Evolutionary conservation across 2,329 filamentous ascomycete species (phyloP).

Genomic region (Colletotrichum cordylinicola): DNA sequence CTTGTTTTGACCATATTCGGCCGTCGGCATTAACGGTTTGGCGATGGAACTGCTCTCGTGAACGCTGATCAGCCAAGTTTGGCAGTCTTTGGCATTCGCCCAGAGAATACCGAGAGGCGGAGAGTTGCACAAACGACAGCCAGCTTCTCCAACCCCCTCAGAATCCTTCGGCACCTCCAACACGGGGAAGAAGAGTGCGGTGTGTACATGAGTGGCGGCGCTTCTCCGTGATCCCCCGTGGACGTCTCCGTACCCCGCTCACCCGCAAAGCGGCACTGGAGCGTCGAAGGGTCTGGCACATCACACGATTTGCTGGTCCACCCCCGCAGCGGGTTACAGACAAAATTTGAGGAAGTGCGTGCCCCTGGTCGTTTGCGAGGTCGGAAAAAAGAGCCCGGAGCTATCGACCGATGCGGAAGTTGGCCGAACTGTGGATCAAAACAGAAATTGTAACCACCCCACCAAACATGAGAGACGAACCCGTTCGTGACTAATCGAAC

Average conservation of each 20-base stretch:
- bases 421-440: slow-evolving; percentile 16
- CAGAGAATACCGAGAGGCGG: neutral
- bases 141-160: neutral
- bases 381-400: slow-evolving; percentile 1
- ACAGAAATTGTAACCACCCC: slow-evolving; percentile 8
- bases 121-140: neutral
- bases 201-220: neutral
- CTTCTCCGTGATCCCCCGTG: neutral
- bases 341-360: neutral
- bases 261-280: neutral
- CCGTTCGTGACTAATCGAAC: neutral
- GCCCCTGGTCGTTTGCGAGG: neutral
- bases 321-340: slow-evolving; percentile 5
- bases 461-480: neutral
- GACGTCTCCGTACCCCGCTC: slow-evolving; percentile 1
- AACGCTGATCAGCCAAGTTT: neutral
- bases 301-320: neutral
- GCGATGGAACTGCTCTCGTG: neutral
- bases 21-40: neutral
- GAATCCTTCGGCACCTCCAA: slow-evolving; percentile 1
- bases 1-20: neutral
- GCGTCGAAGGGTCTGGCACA: neutral
- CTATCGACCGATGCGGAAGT: slow-evolving; percentile 14
- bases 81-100: neutral
- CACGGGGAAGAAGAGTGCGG: neutral